phyloP scores from a whole-genome alignment of 2,329 filamentous ascomycete genomes.

The Fusarium sp. region DNA sequence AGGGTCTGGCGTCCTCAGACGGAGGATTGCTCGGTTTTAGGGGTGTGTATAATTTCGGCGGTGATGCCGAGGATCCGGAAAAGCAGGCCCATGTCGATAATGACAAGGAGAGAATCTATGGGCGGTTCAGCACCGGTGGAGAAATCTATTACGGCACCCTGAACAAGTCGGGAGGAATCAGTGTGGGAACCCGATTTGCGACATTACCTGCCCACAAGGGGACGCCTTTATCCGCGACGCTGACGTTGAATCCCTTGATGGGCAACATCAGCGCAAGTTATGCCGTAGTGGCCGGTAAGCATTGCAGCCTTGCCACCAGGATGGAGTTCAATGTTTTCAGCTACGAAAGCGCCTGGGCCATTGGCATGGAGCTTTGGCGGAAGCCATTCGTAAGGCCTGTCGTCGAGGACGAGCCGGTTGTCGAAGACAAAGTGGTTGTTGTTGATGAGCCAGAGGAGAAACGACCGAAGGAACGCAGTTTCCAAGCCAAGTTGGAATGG shows the following conservation, averaged over 20 bases:
- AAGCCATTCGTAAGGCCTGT: conserved; percentile 61
- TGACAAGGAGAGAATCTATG: conserved; percentile 74
- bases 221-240: conserved; percentile 91
- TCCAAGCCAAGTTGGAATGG: conserved; percentile 66
- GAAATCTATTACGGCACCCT: conserved; percentile 96
- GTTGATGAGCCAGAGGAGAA: conserved; percentile 27
- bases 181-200: conserved; percentile 87
- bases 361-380: conserved; percentile 94
- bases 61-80: conserved; percentile 64
- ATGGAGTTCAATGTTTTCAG: conserved; percentile 99
- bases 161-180: conserved; percentile 94
- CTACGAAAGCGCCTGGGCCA: conserved; percentile 93
- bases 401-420: conserved; percentile 50
- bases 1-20: conserved; percentile 92
- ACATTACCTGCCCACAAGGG: conserved; percentile 84
- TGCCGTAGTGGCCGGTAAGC: conserved; percentile 85
- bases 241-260: conserved; percentile 94
- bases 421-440: conserved; percentile 44
- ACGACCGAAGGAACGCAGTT: conserved; percentile 57
- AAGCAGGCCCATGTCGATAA: conserved; percentile 34
- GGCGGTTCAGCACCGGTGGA: conserved; percentile 88
- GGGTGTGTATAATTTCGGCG: conserved; percentile 94
- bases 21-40: conserved; percentile 88
- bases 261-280: conserved; percentile 93
- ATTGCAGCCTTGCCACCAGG: conserved; percentile 86